These are phyloP conservation scores for Sugiyamaella floridensis DNA, from an alignment of 805 yeast species.

Conservation along the genomic window DNA sequence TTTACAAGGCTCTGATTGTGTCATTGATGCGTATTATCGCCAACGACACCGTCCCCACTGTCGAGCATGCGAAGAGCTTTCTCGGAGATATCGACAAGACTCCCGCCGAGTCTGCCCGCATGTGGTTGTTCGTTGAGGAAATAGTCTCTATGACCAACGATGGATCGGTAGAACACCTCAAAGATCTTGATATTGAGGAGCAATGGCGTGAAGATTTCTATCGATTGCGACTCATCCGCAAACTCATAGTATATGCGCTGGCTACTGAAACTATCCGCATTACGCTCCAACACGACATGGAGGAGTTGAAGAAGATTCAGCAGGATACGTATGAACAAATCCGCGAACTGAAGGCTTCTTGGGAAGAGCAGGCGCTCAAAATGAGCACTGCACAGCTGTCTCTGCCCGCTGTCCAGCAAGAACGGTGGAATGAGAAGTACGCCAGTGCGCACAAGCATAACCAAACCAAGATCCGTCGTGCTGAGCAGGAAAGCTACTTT, in stretches of 20 bases:
- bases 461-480: slow-evolving; percentile 20
- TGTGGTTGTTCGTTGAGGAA: slow-evolving; percentile 30
- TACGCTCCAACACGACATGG: slow-evolving; percentile 29
- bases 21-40: slow-evolving; percentile 27
- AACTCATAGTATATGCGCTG: slow-evolving; percentile 26
- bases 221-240: slow-evolving; percentile 23
- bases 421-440: slow-evolving; percentile 23
- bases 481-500: slow-evolving; percentile 25
- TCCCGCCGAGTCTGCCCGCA: slow-evolving; percentile 26
- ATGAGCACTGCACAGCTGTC: slow-evolving; percentile 20
- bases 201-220: slow-evolving; percentile 18
- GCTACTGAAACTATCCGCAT: slow-evolving; percentile 32
- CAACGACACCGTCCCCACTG: slow-evolving; percentile 29
- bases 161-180: neutral
- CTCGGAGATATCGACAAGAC: slow-evolving; percentile 29
- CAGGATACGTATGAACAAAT: slow-evolving; percentile 24
- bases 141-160: slow-evolving; percentile 12
- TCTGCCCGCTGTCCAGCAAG: slow-evolving; percentile 18
- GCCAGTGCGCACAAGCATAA: slow-evolving; percentile 24
- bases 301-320: slow-evolving; percentile 24
- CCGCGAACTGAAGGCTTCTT: slow-evolving; percentile 20
- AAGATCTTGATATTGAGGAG: neutral
- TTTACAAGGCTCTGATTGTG: slow-evolving; percentile 30
- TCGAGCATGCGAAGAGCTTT: slow-evolving; percentile 20
- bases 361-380: slow-evolving; percentile 21